Conservation (phyloP, 306 rosid species). For the Styphnolobium japonicum region DNA sequence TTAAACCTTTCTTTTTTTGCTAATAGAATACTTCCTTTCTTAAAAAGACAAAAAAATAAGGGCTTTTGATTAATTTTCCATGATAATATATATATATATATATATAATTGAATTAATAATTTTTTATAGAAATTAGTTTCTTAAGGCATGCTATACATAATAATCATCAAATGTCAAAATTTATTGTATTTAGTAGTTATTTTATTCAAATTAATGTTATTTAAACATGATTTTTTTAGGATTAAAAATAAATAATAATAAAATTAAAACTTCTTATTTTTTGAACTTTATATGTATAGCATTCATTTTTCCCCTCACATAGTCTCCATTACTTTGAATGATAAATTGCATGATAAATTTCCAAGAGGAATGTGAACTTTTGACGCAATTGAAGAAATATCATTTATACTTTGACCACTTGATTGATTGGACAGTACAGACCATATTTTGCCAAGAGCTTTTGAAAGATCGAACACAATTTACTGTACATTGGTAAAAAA, state of each 20-base stretch:
- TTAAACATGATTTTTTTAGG: background rate
- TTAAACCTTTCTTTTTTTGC: no score
- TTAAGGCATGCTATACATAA: background rate
- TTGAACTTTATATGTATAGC: background rate
- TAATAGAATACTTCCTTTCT: background rate
- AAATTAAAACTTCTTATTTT: background rate
- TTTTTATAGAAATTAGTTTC: no score
- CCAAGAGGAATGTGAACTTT: slow-evolving; percentile 34
- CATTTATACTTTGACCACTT: slow-evolving; percentile 39
- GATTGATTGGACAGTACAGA: slow-evolving; percentile 48
- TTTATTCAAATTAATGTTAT: background rate
- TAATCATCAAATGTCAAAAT: background rate
- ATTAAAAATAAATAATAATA: background rate
- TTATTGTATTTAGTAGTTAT: no score
- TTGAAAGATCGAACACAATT: slow-evolving; percentile 19
- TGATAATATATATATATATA: no score
- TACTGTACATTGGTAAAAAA: slow-evolving; percentile 33
- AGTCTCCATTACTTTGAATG: background rate
- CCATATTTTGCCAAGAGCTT: slow-evolving; percentile 28
- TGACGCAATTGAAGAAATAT: slow-evolving; percentile 33
- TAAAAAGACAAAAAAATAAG: background rate
- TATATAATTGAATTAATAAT: no score
- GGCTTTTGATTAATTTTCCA: background rate
- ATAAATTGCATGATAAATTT: slow-evolving; percentile 20
- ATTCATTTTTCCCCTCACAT: background rate